Evolutionary conservation across 2,329 filamentous ascomycete genomes (phyloP).

Genomic region (Fusarium camptoceras): DNA sequence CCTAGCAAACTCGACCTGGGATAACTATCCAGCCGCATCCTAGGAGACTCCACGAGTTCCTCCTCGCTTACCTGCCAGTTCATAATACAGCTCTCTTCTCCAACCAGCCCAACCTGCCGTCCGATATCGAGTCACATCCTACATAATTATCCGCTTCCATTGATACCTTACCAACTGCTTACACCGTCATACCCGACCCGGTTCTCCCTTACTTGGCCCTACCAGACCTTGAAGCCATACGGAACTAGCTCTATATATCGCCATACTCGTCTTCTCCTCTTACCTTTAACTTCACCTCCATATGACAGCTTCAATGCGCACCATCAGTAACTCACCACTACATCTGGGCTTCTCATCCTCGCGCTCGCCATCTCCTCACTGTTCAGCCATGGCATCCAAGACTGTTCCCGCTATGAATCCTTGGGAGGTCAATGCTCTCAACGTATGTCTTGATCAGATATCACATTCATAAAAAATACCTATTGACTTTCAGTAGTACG

Average conservation of each 20-base stretch:
- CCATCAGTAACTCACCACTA: conserved; percentile 30
- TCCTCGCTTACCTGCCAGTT: conserved; percentile 24
- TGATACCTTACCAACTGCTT: conserved; percentile 28
- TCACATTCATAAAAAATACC: background rate
- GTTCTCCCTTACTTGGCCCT: conserved; percentile 10
- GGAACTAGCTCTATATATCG: conserved; percentile 24
- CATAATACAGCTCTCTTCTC: conserved; percentile 1
- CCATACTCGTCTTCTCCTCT: conserved; percentile 1
- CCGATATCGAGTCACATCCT: background rate
- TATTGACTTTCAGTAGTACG: conserved; percentile 39
- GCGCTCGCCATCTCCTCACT: conserved; percentile 12
- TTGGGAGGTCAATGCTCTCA: conserved; percentile 44
- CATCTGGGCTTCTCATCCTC: conserved; percentile 11
- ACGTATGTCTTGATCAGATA: conserved; percentile 32
- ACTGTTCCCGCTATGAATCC: conserved; percentile 40
- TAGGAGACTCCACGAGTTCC: conserved; percentile 5
- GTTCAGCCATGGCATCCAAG: conserved; percentile 33
- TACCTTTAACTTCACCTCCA: background rate
- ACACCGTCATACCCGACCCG: conserved; percentile 22
- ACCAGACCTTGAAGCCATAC: background rate
- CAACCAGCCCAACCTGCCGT: background rate
- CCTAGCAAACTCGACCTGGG: background rate
- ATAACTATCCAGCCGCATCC: conserved; percentile 36
- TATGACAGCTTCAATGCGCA: conserved; percentile 35
- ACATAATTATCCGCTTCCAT: conserved; percentile 15